Conservation (phyloP, 2,329 filamentous ascomycete genomes). For the Monosporascus ibericus region DNA sequence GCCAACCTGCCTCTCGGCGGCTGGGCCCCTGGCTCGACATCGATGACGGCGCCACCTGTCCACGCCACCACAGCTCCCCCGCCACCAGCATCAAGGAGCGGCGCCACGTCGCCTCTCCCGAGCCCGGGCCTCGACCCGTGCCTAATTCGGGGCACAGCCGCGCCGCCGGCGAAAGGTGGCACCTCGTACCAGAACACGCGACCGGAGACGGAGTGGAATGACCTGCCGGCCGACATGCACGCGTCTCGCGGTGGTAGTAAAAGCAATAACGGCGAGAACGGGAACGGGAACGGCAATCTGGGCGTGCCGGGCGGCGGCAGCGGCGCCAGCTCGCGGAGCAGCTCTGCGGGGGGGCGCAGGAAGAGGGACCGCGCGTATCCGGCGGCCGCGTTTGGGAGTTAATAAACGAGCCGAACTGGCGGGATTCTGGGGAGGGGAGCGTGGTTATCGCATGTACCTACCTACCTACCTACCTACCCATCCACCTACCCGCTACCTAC, state of each 20-base stretch:
- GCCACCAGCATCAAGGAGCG: conserved; percentile 4
- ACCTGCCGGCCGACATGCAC: conserved; percentile 55
- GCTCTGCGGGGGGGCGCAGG: conserved; percentile 41
- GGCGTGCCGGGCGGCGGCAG: conserved; percentile 29
- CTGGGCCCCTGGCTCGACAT: not conserved
- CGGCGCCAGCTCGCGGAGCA: conserved; percentile 49
- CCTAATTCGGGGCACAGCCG: too few species aligned
- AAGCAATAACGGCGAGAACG: not conserved
- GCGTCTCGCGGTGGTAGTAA: not conserved
- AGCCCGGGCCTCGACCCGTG: conserved; percentile 8
- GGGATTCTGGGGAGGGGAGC: not conserved
- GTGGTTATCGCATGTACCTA: too few species aligned
- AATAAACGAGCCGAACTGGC: conserved; percentile 2
- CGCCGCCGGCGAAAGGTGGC: conserved; percentile 23
- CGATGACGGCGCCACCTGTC: conserved; percentile 6
- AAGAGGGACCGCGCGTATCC: conserved; percentile 58
- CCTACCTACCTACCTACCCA: too few species aligned
- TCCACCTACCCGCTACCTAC: too few species aligned
- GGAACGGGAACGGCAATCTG: conserved; percentile 3
- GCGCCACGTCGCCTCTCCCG: conserved; percentile 4
- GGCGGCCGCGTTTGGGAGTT: conserved; percentile 52
- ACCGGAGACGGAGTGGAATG: conserved; percentile 60
- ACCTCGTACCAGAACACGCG: conserved; percentile 53
- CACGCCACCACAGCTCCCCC: too few species aligned
- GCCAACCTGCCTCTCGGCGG: conserved; percentile 18